phyloP scores from a whole-genome alignment of 805 yeast genomes.

The Wickerhamomyces tratensis region DNA sequence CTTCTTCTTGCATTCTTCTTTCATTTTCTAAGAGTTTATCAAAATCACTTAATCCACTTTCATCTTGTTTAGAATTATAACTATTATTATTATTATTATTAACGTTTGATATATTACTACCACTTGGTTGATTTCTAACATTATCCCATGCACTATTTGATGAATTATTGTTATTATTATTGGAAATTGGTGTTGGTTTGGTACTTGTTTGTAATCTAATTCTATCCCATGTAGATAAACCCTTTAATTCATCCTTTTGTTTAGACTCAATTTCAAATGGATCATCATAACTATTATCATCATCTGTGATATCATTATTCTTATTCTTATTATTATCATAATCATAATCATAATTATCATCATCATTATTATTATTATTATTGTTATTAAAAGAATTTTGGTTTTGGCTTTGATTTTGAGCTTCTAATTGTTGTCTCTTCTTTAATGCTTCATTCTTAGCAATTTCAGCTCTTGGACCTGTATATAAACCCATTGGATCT shows the following conservation, averaged over 20 bases:
- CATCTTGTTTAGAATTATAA: conserved; percentile 1
- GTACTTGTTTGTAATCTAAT: conserved; percentile 21
- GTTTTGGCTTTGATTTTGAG: conserved; percentile 1
- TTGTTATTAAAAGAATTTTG: not conserved
- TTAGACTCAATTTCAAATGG: conserved; percentile 10
- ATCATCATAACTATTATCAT: conserved; percentile 10
- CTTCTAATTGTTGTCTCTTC: not conserved
- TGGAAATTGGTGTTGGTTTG: not conserved
- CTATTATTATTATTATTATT: conserved; percentile 2
- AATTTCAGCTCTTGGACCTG: conserved; percentile 20
- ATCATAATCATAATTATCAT: conserved; percentile 4
- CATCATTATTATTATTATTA: not conserved
- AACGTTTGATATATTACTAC: too few species aligned
- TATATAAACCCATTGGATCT: conserved; percentile 27
- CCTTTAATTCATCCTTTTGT: not conserved
- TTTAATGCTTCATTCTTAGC: not conserved
- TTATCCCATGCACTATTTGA: not conserved
- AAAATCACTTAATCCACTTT: conserved; percentile 9
- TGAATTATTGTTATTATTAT: not conserved
- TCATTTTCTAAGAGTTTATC: conserved; percentile 17
- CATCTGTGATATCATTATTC: not conserved
- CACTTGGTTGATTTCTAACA: not conserved
- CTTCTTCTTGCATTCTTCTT: conserved; percentile 8
- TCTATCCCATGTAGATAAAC: conserved; percentile 27
- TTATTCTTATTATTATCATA: conserved; percentile 13